Conservation (phyloP, 2,329 filamentous ascomycete species). For the Ceratocystiopsis sp. region DNA sequence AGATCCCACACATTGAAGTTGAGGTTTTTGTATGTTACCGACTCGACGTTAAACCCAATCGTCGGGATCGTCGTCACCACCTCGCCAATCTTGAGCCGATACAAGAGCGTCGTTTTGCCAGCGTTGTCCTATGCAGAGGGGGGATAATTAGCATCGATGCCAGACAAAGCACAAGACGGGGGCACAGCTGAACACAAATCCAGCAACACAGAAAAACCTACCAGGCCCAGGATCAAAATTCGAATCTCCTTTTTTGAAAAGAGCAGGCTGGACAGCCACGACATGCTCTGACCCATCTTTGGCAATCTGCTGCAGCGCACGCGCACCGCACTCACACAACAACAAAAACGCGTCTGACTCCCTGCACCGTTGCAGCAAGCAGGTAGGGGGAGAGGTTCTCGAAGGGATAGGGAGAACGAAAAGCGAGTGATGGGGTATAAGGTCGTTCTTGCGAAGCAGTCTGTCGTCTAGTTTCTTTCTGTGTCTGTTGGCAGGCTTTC, state of each 20-base stretch:
- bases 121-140: constrained; percentile 62
- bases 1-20: constrained; percentile 99
- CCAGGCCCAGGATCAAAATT: constrained; percentile 85
- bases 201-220: constrained; percentile 23
- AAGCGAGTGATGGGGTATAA: too few species aligned
- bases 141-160: neutral
- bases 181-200: too few species aligned
- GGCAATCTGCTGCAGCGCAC: too few species aligned
- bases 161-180: too few species aligned
- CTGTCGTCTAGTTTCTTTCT: too few species aligned
- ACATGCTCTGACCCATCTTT: constrained; percentile 47
- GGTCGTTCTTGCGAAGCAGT: too few species aligned
- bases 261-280: constrained; percentile 54
- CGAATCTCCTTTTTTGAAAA: constrained; percentile 96
- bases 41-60: constrained; percentile 98
- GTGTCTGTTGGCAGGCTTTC: too few species aligned
- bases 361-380: too few species aligned
- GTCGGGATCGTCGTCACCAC: constrained; percentile 98
- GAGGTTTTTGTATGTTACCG: constrained; percentile 93
- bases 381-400: too few species aligned
- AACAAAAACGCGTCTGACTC: too few species aligned
- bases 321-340: too few species aligned
- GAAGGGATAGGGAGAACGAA: too few species aligned
- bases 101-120: constrained; percentile 91
- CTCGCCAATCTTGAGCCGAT: constrained; percentile 96